A percentile compares a stretch with the other conserved stretches of the same genome.
phyloP scores from a whole-genome alignment of 495 filamentous ascomycete species.

The Delitschia confertaspora region DNA sequence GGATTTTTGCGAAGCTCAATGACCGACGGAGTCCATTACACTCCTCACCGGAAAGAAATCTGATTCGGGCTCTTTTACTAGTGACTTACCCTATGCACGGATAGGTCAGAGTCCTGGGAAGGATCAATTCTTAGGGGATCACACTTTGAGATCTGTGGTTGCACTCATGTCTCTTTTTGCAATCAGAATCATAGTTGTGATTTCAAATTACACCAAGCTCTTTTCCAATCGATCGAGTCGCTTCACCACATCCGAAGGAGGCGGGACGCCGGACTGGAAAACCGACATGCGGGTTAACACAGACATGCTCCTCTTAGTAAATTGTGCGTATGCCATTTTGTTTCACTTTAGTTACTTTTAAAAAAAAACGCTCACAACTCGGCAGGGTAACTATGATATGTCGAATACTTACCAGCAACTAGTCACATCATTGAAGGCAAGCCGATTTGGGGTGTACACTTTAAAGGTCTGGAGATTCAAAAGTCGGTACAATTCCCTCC shows the following conservation, averaged over 20 bases:
- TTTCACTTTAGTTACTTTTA: not conserved
- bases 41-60: too few relatives aligned
- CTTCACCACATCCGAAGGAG: constrained; percentile 13
- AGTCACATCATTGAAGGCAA: constrained; percentile 17
- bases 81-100: too few relatives aligned
- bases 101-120: constrained; percentile 23
- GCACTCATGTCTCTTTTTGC: constrained; percentile 14
- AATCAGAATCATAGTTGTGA: constrained; percentile 17
- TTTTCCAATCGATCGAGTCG: constrained; percentile 8
- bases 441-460: constrained; percentile 20
- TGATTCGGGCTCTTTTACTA: too few relatives aligned
- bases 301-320: constrained; percentile 12
- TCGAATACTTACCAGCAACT: constrained; percentile 26
- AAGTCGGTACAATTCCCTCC: constrained; percentile 23
- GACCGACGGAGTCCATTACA: too few relatives aligned
- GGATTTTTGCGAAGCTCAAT: too few relatives aligned
- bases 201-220: constrained; percentile 1
- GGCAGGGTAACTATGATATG: constrained; percentile 25
- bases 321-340: not conserved
- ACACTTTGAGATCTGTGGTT: constrained; percentile 18
- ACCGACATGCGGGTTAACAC: constrained; percentile 16
- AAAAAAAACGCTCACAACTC: not conserved
- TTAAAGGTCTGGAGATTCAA: constrained; percentile 18
- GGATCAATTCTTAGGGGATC: constrained; percentile 21
- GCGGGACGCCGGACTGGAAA: constrained; percentile 9